A percentile compares a stretch with the other conserved stretches of the same genome.
Conservation (phyloP, 2,329 filamentous ascomycete species). For the Periconia sp. region DNA sequence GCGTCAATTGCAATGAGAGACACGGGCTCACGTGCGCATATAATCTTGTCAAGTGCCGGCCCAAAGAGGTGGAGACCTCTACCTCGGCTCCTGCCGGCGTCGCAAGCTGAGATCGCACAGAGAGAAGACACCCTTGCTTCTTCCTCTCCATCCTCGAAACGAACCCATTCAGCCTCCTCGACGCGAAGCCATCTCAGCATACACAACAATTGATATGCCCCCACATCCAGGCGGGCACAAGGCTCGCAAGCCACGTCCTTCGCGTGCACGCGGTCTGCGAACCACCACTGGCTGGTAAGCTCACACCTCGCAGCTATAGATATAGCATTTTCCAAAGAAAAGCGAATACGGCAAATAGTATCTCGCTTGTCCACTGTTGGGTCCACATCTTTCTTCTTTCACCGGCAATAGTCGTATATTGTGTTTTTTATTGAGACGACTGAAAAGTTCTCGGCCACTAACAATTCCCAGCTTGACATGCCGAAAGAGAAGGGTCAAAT, state of each 20-base stretch:
- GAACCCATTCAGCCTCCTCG: constrained; percentile 25
- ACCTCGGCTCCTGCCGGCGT: too few species aligned
- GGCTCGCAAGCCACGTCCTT: constrained; percentile 48
- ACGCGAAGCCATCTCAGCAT: constrained; percentile 34
- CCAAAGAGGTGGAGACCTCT: neutral
- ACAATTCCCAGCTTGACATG: constrained; percentile 48
- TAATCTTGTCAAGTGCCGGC: neutral
- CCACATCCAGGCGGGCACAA: constrained; percentile 32
- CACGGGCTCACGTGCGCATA: too few species aligned
- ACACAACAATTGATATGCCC: constrained; percentile 34
- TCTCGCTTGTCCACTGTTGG: too few species aligned
- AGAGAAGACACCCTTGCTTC: constrained; percentile 13
- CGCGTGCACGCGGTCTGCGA: constrained; percentile 51
- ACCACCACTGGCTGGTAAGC: constrained; percentile 53
- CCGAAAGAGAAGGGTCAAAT: constrained; percentile 58
- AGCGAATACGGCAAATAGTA: too few species aligned
- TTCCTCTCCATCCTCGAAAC: constrained; percentile 21
- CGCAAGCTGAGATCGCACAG: too few species aligned
- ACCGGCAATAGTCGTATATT: neutral
- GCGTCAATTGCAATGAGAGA: too few species aligned
- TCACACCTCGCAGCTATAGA: constrained; percentile 13
- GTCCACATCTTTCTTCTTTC: neutral
- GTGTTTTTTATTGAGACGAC: neutral
- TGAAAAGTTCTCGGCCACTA: constrained; percentile 12
- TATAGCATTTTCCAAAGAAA: too few species aligned